Conservation (phyloP, 202 grass and related monocot genomes). For the Dendrocalamus latiflorus region DNA sequence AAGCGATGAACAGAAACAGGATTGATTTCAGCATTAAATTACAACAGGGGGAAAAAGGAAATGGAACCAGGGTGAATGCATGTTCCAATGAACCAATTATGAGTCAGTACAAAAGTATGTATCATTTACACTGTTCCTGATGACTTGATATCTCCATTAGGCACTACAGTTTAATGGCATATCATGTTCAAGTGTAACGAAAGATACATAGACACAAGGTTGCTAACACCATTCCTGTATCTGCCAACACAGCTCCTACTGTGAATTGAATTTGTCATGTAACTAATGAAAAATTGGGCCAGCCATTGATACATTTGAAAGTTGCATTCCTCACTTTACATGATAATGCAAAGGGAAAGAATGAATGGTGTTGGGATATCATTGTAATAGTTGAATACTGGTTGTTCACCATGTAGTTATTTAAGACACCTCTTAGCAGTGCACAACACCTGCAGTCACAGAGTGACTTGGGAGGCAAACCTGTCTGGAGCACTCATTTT, state of each 20-base stretch:
- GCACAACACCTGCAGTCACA: neutral
- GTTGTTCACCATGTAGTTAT: neutral
- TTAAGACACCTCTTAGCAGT: neutral
- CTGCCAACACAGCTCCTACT: neutral
- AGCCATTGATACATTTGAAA: neutral
- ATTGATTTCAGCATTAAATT: neutral
- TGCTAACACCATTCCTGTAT: neutral
- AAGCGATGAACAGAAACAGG: neutral
- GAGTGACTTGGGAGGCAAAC: neutral
- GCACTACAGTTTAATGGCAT: conserved; percentile 1
- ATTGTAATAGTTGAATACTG: conserved; percentile 4
- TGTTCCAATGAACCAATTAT: neutral
- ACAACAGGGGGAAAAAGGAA: neutral
- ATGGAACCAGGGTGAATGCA: neutral
- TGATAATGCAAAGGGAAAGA: neutral
- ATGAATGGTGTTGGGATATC: neutral
- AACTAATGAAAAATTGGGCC: neutral
- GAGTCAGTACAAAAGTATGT: neutral
- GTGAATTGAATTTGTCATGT: neutral
- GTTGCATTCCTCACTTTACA: neutral
- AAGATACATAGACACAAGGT: neutral
- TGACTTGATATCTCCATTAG: neutral
- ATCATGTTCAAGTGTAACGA: neutral
- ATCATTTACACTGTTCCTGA: neutral
- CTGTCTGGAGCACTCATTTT: neutral